These are phyloP conservation scores for Amylocystis lapponica DNA, from an alignment of 768 basidiomycete genomes.

Conservation along the genomic window DNA sequence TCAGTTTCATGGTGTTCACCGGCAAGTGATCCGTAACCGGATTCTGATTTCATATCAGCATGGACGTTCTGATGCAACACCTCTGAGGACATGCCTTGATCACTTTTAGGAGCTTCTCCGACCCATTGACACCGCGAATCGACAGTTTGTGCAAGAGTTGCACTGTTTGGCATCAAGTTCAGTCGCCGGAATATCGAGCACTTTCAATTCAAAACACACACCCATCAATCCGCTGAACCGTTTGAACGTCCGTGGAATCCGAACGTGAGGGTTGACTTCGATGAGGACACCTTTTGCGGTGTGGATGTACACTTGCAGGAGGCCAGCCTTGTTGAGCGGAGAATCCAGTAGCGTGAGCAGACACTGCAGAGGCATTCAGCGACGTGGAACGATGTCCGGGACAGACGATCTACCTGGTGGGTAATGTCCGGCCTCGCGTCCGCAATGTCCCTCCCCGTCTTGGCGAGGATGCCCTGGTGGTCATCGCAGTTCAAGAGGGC, in stretches of 20 bases:
- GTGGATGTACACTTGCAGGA: conserved; percentile 97
- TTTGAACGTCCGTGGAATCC: conserved; percentile 98
- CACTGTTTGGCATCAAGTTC: conserved; percentile 41
- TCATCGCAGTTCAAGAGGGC: conserved; percentile 97
- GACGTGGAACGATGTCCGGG: neutral
- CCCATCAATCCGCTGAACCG: conserved; percentile 98
- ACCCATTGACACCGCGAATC: conserved; percentile 93
- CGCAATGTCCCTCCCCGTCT: conserved; percentile 95
- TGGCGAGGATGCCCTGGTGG: conserved; percentile 97
- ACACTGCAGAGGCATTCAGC: conserved; percentile 50
- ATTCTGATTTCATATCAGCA: conserved; percentile 48
- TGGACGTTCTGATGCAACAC: conserved; percentile 2
- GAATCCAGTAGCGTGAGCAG: conserved; percentile 94
- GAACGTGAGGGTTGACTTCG: conserved; percentile 96
- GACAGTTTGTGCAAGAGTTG: conserved; percentile 95
- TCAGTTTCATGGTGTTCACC: conserved; percentile 91
- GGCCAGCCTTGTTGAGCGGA: conserved; percentile 94
- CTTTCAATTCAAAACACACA: conserved; percentile 27
- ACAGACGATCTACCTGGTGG: conserved; percentile 67
- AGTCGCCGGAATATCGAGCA: neutral
- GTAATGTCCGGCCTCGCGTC: conserved; percentile 99
- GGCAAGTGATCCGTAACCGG: conserved; percentile 94
- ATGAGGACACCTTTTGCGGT: conserved; percentile 95
- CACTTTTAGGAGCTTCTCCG: conserved; percentile 94
- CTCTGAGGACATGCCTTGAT: conserved; percentile 62